These are phyloP conservation scores for Plenodomus lindquistii DNA, from an alignment of 2,329 filamentous ascomycete species.

Conservation along the genomic window DNA sequence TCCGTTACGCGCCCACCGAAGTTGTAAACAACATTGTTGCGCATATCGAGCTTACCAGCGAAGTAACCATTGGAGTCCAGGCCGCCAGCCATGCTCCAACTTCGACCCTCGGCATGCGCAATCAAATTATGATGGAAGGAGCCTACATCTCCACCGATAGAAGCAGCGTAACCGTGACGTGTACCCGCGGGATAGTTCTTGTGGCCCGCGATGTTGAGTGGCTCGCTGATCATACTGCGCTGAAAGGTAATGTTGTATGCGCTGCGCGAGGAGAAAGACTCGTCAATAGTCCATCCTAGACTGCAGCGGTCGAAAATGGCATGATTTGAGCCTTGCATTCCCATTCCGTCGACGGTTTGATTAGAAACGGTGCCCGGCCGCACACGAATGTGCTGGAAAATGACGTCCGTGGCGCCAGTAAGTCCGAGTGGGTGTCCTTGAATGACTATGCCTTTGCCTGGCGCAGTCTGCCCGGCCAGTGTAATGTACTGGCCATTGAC, in stretches of 20 bases:
- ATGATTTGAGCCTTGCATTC: conserved; percentile 42
- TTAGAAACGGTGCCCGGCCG: conserved; percentile 36
- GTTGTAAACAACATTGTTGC: conserved; percentile 46
- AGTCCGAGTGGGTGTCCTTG: conserved; percentile 39
- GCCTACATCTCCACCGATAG: conserved; percentile 40
- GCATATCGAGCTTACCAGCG: conserved; percentile 38
- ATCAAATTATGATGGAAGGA: conserved; percentile 45
- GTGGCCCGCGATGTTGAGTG: conserved; percentile 44
- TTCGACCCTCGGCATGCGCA: conserved; percentile 47
- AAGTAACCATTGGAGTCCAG: conserved; percentile 35
- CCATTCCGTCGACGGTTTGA: conserved; percentile 42
- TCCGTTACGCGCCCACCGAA: conserved; percentile 42
- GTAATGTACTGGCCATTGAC: conserved; percentile 20
- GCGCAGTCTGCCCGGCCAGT: conserved; percentile 22
- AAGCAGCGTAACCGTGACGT: conserved; percentile 18
- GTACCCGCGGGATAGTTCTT: conserved; percentile 44
- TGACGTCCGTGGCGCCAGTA: conserved; percentile 35
- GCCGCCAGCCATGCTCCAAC: conserved; percentile 45
- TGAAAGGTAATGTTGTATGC: conserved; percentile 44
- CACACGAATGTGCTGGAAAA: conserved; percentile 26
- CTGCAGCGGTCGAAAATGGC: conserved; percentile 44
- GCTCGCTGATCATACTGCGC: conserved; percentile 44
- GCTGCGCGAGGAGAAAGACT: conserved; percentile 40
- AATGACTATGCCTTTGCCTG: conserved; percentile 24
- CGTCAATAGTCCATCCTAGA: conserved; percentile 43